phyloP scores from a whole-genome alignment of 306 rosid species.

The Datisca glomerata region DNA sequence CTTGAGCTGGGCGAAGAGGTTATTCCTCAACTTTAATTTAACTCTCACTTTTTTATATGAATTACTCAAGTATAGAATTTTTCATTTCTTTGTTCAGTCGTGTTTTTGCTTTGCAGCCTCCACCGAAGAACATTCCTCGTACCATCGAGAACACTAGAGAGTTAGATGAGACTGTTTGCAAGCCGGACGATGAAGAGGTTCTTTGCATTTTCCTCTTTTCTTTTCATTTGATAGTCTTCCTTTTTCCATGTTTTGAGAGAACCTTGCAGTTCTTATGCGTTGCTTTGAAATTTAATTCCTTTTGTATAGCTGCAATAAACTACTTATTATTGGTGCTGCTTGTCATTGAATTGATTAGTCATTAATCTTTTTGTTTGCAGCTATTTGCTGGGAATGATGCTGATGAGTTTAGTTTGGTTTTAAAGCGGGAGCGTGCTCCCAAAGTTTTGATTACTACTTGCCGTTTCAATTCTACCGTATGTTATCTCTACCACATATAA shows the following conservation, averaged over 20 bases:
- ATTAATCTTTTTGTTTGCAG: constrained; percentile 20
- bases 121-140: constrained; percentile 43
- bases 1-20: constrained; percentile 94
- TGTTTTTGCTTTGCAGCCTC: constrained; percentile 32
- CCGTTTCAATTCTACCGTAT: constrained; percentile 71
- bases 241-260: background rate
- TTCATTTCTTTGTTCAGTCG: background rate
- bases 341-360: constrained; percentile 1
- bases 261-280: constrained; percentile 22
- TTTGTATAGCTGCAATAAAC: background rate
- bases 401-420: constrained; percentile 60
- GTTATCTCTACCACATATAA: too few relatives aligned
- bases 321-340: background rate
- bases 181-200: constrained; percentile 88
- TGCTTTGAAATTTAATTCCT: background rate
- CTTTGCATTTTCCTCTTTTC: constrained; percentile 12
- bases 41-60: background rate
- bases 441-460: too few relatives aligned
- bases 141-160: constrained; percentile 95
- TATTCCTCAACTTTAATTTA: background rate
- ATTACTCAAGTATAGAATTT: background rate
- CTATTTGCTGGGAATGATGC: constrained; percentile 80
- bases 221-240: constrained; percentile 7
- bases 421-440: too few relatives aligned
- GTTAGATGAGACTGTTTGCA: constrained; percentile 69